phyloP scores from a whole-genome alignment of 192 early-diverging fungal species.

The Cladochytrium replicatum region DNA sequence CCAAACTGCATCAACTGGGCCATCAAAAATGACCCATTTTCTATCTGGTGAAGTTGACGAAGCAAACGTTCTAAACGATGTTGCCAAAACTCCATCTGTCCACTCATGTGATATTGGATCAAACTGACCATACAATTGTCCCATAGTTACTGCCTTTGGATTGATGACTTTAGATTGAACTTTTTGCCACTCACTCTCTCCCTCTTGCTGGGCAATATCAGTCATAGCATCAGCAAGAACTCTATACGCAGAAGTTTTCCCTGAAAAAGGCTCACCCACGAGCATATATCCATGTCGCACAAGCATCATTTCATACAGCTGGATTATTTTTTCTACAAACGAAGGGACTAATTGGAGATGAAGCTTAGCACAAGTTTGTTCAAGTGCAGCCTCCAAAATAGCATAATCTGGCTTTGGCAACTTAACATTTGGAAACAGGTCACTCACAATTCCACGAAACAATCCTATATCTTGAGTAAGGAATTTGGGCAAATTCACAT shows the following conservation, averaged over 20 bases:
- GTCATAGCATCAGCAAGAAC: constrained; percentile 47
- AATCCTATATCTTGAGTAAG: constrained; percentile 53
- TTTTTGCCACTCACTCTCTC: constrained; percentile 37
- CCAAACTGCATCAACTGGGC: constrained; percentile 54
- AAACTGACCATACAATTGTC: constrained; percentile 51
- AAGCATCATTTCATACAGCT: constrained; percentile 57
- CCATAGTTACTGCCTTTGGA: constrained; percentile 55
- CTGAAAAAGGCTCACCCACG: constrained; percentile 49
- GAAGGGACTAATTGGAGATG: constrained; percentile 41
- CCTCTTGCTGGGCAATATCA: constrained; percentile 25
- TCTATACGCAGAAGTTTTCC: constrained; percentile 48
- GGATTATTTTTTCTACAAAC: constrained; percentile 55
- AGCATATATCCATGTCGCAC: constrained; percentile 57
- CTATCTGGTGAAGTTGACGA: constrained; percentile 40
- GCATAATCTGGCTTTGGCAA: constrained; percentile 53
- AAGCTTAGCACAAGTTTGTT: constrained; percentile 33
- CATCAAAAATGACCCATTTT: constrained; percentile 59
- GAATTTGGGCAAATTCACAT: constrained; percentile 56
- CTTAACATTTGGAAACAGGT: constrained; percentile 49
- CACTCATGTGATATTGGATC: constrained; percentile 53
- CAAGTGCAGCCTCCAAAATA: constrained; percentile 35
- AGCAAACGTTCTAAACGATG: constrained; percentile 39
- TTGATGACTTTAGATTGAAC: constrained; percentile 47
- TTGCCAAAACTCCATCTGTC: constrained; percentile 53
- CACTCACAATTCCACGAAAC: constrained; percentile 49